These are phyloP conservation scores for Coemansia sp. DNA, from an alignment of 192 early-diverging fungal species.

Conservation along the genomic window DNA sequence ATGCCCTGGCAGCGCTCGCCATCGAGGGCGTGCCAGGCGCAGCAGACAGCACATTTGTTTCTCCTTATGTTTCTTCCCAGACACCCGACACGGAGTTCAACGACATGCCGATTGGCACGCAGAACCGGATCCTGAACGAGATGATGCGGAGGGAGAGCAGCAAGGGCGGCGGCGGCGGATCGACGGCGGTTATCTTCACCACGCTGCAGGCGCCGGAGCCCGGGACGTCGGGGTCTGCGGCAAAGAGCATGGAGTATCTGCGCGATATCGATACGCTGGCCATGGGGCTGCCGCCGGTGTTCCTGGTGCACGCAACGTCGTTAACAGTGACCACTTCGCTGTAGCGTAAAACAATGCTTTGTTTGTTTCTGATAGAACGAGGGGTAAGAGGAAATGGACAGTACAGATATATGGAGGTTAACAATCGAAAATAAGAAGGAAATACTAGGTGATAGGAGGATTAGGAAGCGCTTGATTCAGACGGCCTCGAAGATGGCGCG, in stretches of 20 bases:
- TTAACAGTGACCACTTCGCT: constrained; percentile 66
- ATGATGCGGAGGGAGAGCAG: constrained; percentile 58
- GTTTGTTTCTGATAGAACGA: too few species aligned
- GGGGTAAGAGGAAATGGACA: too few species aligned
- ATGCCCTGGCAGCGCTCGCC: constrained; percentile 13
- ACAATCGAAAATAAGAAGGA: too few species aligned
- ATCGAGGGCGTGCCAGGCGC: too few species aligned
- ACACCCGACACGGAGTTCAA: constrained; percentile 52
- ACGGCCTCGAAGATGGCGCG: constrained; percentile 38
- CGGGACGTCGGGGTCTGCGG: constrained; percentile 50
- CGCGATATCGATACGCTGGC: constrained; percentile 57
- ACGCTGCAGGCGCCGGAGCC: constrained; percentile 60
- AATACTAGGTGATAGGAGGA: too few species aligned
- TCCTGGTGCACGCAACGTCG: constrained; percentile 66
- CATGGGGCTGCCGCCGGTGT: constrained; percentile 55
- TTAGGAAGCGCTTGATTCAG: too few species aligned
- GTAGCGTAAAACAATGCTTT: constrained; percentile 10
- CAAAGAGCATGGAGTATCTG: constrained; percentile 54
- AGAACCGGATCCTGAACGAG: constrained; percentile 64
- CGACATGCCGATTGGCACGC: constrained; percentile 53
- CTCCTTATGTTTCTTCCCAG: not conserved
- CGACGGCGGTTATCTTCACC: constrained; percentile 62
- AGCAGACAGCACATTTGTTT: not conserved
- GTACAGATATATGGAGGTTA: too few species aligned
- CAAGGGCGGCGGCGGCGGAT: too few species aligned